Evolutionary conservation across 2,329 filamentous ascomycete genomes (phyloP).

Genomic region (Arthrobotrys sinensis): DNA sequence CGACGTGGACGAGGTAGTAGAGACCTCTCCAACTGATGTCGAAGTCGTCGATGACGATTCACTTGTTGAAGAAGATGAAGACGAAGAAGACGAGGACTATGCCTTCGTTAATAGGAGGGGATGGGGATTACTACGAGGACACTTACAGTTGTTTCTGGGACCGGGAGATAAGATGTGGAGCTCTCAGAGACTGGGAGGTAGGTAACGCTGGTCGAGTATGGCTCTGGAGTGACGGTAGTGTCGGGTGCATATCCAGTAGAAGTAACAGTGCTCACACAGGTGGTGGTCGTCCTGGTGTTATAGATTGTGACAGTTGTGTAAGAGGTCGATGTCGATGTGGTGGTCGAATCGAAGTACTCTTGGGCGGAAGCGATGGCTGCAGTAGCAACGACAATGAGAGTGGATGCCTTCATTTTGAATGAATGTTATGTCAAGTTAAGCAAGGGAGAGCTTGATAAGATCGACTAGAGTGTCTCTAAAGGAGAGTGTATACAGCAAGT

Average conservation of each 20-base stretch:
- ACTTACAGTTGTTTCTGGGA: conserved; percentile 53
- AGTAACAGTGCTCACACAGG: conserved; percentile 46
- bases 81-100: conserved; percentile 44
- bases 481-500: conserved; percentile 52
- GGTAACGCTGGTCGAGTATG: conserved; percentile 48
- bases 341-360: conserved; percentile 55
- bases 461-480: conserved; percentile 36
- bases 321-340: conserved; percentile 46
- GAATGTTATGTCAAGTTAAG: conserved; percentile 35
- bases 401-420: conserved; percentile 60
- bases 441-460: conserved; percentile 32
- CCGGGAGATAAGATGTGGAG: conserved; percentile 48
- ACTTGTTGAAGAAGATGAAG: conserved; percentile 36
- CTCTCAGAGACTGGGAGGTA: conserved; percentile 49
- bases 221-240: conserved; percentile 22
- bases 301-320: conserved; percentile 57
- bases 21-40: conserved; percentile 51
- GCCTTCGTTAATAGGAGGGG: conserved; percentile 60
- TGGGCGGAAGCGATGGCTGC: conserved; percentile 50
- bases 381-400: conserved; percentile 52
- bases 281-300: conserved; percentile 49
- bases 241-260: conserved; percentile 52
- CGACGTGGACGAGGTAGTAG: conserved; percentile 51
- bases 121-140: conserved; percentile 15
- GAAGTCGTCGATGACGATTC: conserved; percentile 55